phyloP scores from a whole-genome alignment of 2,329 filamentous ascomycete genomes.

The Beauveria rudraprayagi region DNA sequence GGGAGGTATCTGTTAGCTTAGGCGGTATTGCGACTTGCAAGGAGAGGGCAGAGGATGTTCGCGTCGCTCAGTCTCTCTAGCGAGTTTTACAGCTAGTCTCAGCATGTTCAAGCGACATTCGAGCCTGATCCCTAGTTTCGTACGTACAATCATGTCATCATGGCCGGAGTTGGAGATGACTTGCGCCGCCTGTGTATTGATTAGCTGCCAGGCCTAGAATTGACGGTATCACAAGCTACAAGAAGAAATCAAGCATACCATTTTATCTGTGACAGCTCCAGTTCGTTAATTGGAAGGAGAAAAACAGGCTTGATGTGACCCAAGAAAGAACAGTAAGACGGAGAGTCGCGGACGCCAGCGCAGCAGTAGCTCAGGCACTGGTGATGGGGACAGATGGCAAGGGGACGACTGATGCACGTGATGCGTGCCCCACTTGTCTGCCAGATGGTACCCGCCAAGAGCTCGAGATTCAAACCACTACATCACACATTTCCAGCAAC shows the following conservation, averaged over 20 bases:
- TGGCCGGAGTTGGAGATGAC: slow-evolving; percentile 50
- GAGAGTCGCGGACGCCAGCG: background rate
- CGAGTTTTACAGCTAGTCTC: background rate
- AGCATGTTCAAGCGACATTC: background rate
- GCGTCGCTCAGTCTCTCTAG: background rate
- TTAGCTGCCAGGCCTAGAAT: background rate
- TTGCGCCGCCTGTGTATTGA: slow-evolving; percentile 29
- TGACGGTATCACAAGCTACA: background rate
- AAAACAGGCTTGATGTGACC: background rate
- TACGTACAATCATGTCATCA: slow-evolving; percentile 98
- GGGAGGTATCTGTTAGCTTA: slow-evolving; percentile 17
- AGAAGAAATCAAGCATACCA: slow-evolving; percentile 3
- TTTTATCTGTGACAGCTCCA: background rate
- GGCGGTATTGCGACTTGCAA: slow-evolving; percentile 2
- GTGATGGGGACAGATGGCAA: slow-evolving; percentile 11
- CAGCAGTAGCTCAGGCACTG: background rate
- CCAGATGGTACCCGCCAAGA: background rate
- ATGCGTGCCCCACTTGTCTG: background rate
- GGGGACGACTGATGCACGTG: slow-evolving; percentile 8
- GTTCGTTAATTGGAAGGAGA: background rate
- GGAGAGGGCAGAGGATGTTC: background rate
- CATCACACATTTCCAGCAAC: no score
- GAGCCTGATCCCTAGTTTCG: background rate
- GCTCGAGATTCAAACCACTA: background rate
- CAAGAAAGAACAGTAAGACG: background rate